Conservation (phyloP, 2,329 filamentous ascomycete species). For the Fusarium tricinctum region DNA sequence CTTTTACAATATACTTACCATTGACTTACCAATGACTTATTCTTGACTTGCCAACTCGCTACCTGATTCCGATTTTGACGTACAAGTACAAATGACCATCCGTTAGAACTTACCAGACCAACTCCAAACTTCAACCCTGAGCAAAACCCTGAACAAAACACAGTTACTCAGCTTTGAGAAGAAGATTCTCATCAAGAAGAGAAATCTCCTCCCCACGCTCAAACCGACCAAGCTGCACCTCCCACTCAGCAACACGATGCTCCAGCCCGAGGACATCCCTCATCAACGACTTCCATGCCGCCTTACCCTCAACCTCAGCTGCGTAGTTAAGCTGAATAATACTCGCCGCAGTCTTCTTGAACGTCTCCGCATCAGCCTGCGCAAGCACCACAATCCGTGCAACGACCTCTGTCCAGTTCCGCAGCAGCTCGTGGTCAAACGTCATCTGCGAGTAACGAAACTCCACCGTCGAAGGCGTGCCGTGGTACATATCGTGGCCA, state of each 20-base stretch:
- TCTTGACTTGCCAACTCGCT: neutral
- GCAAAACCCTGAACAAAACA: too few species aligned
- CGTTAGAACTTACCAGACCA: accelerated
- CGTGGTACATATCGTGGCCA: neutral
- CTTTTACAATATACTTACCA: neutral
- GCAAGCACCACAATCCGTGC: conserved; percentile 37
- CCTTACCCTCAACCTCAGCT: neutral
- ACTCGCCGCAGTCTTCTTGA: neutral
- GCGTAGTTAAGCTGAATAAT: conserved; percentile 8
- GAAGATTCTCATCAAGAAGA: conserved; percentile 24
- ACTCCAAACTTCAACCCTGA: neutral
- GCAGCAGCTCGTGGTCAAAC: conserved; percentile 43
- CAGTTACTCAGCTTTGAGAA: conserved; percentile 4
- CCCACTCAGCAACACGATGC: conserved; percentile 41
- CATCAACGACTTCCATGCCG: conserved; percentile 34
- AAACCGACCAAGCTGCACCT: conserved; percentile 36
- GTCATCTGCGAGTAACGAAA: conserved; percentile 49
- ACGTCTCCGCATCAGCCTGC: conserved; percentile 2
- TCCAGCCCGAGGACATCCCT: conserved; percentile 17
- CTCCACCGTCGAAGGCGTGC: conserved; percentile 40
- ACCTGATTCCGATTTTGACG: neutral
- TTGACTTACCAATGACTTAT: neutral
- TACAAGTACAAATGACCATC: too few species aligned
- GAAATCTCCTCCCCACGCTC: conserved; percentile 18
- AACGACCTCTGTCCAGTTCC: conserved; percentile 43